These are phyloP conservation scores for Diversispora epigaea DNA, from an alignment of 192 early-diverging fungal species.

Conservation along the genomic window DNA sequence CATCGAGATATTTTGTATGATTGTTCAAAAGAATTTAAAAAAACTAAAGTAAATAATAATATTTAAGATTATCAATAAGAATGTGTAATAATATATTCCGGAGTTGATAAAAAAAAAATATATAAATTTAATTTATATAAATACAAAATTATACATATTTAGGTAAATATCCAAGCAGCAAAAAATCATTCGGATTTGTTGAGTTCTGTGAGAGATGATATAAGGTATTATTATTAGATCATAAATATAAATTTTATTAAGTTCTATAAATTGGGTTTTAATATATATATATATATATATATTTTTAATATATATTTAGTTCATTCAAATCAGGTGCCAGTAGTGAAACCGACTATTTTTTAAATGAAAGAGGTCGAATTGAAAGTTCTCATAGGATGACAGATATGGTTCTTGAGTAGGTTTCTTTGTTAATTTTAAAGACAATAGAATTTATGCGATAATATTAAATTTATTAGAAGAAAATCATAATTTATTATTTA, in stretches of 20 bases:
- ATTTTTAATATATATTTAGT: no score
- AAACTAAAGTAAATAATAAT: constrained; percentile 56
- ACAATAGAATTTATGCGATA: not conserved
- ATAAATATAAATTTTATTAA: not conserved
- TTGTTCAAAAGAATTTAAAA: constrained; percentile 75
- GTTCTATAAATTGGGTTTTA: not conserved
- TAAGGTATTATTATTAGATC: constrained; percentile 31
- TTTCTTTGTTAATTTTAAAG: not conserved
- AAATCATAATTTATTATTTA: not conserved
- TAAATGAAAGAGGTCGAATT: constrained; percentile 69
- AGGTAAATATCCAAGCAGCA: constrained; percentile 63
- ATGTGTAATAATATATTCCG: not conserved
- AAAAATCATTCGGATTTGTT: constrained; percentile 71
- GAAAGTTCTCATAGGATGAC: constrained; percentile 73
- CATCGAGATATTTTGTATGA: constrained; percentile 79
- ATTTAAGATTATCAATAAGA: not conserved
- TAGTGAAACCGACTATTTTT: constrained; percentile 59
- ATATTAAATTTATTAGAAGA: not conserved
- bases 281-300: no score
- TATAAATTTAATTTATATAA: not conserved
- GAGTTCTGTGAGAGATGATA: constrained; percentile 61
- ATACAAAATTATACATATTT: not conserved
- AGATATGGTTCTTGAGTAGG: constrained; percentile 77
- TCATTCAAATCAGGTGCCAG: constrained; percentile 42
- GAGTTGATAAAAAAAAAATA: not conserved